These are phyloP conservation scores for Penicillium sp. DNA, from an alignment of 2,329 filamentous ascomycete species.

Conservation along the genomic window DNA sequence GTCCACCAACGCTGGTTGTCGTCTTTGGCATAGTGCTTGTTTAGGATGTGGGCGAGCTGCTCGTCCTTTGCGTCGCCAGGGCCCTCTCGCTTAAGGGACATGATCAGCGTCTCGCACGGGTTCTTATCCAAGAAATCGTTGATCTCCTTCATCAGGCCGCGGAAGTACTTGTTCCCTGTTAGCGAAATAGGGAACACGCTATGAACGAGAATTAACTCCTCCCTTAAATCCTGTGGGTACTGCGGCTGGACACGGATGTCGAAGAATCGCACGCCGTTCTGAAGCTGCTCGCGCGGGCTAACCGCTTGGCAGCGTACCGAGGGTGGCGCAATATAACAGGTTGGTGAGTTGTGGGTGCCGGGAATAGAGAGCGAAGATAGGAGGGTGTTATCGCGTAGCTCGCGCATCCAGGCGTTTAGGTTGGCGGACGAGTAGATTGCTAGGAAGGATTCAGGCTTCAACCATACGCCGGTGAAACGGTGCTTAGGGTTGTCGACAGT, in stretches of 20 bases:
- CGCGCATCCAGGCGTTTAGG: constrained; percentile 73
- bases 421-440: constrained; percentile 65
- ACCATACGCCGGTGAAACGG: constrained; percentile 63
- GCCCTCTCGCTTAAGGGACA: constrained; percentile 89
- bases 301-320: constrained; percentile 91
- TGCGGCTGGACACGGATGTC: constrained; percentile 76
- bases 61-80: constrained; percentile 72
- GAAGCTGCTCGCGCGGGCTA: constrained; percentile 67
- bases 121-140: constrained; percentile 72
- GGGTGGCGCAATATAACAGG: constrained; percentile 75
- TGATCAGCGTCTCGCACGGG: constrained; percentile 73
- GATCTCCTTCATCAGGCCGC: constrained; percentile 63
- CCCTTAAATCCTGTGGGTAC: constrained; percentile 54
- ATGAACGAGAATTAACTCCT: constrained; percentile 77
- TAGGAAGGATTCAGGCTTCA: constrained; percentile 51
- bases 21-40: constrained; percentile 60
- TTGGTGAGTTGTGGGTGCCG: constrained; percentile 92
- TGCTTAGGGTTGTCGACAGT: constrained; percentile 48
- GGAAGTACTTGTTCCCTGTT: constrained; percentile 73
- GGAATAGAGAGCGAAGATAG: constrained; percentile 82
- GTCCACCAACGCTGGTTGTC: constrained; percentile 67
- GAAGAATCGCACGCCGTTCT: constrained; percentile 88
- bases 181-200: constrained; percentile 83
- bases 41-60: constrained; percentile 69
- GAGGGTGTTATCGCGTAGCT: constrained; percentile 64